phyloP scores from a whole-genome alignment of 306 rosid genomes.

The Vigna radiata region DNA sequence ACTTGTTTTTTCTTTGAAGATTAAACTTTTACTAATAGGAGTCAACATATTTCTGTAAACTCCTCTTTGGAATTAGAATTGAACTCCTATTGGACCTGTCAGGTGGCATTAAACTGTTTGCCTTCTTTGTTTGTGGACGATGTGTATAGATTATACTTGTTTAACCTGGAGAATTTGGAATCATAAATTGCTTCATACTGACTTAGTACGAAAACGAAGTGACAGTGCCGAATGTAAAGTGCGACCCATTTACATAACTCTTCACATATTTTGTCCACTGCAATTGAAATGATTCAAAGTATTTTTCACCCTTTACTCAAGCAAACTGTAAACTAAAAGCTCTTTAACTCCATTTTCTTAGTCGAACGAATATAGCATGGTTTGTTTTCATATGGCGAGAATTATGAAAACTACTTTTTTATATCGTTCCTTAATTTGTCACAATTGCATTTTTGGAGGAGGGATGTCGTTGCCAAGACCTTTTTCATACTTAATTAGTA shows the following conservation, averaged over 20 bases:
- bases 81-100: slow-evolving; percentile 12
- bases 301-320: neutral
- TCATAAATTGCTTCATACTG: neutral
- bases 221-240: neutral
- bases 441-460: neutral
- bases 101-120: neutral
- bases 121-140: neutral
- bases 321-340: neutral
- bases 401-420: neutral
- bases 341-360: neutral
- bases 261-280: neutral
- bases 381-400: neutral
- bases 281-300: neutral
- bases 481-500: slow-evolving; percentile 36
- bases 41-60: slow-evolving; percentile 9
- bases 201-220: neutral
- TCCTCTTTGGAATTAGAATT: neutral
- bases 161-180: neutral
- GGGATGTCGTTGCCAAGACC: slow-evolving; percentile 7
- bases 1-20: neutral
- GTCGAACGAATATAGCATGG: neutral
- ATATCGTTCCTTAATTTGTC: slow-evolving; percentile 4
- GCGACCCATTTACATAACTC: neutral
- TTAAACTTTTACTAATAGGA: slow-evolving; percentile 6
- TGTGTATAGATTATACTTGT: neutral